These are phyloP conservation scores for Pichia paraexigua DNA, from an alignment of 805 yeast species.

Conservation along the genomic window DNA sequence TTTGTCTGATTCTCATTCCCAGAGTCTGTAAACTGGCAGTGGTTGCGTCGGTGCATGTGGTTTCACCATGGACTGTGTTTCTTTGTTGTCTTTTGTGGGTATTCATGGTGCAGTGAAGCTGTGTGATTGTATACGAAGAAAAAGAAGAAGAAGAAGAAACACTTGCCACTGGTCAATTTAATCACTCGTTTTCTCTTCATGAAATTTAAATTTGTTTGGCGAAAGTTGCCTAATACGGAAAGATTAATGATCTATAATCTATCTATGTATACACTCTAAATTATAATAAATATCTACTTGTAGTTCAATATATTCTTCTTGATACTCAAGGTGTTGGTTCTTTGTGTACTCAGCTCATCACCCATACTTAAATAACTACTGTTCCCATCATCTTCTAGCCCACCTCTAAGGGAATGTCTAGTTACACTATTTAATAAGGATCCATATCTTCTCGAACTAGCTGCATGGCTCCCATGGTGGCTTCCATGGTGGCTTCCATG, in stretches of 20 bases:
- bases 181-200: neutral
- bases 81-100: conserved; percentile 8
- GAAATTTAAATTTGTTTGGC: neutral
- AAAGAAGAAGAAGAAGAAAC: neutral
- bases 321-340: neutral
- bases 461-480: neutral
- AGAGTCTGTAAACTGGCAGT: conserved; percentile 41
- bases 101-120: neutral
- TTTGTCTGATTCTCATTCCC: conserved; percentile 67
- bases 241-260: too few species aligned
- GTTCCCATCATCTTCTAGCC: neutral
- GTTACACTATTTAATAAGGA: neutral
- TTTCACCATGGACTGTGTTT: neutral
- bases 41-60: conserved; percentile 16
- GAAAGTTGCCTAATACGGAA: neutral
- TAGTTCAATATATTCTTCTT: conserved; percentile 7
- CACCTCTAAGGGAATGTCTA: neutral
- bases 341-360: neutral
- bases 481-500: conserved; percentile 5
- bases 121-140: too few species aligned
- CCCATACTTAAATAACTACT: neutral
- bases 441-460: neutral
- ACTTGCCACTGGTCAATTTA: neutral
- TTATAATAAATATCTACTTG: neutral
- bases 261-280: neutral